A percentile compares a stretch with the other conserved stretches of the same genome.
phyloP scores from a whole-genome alignment of 192 early-diverging fungal genomes.

The Linnemannia zychae region DNA sequence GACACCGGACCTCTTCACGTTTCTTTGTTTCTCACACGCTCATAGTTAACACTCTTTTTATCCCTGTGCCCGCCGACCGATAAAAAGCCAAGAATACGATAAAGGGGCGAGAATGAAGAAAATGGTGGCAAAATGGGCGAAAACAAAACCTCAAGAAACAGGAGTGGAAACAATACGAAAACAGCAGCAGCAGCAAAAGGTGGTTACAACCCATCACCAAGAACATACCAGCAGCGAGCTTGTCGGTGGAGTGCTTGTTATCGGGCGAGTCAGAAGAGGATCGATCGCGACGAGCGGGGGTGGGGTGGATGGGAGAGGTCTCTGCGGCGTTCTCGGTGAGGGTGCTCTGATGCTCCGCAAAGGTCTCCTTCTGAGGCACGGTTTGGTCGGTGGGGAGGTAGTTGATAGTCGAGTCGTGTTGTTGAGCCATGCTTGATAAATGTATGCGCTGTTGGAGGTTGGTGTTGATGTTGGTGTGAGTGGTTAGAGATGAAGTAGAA shows the following conservation, averaged over 20 bases:
- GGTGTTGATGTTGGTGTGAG: not conserved
- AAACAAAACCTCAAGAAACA: not conserved
- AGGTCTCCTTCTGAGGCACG: slow-evolving; percentile 8
- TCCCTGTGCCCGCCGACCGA: not conserved
- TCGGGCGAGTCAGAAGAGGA: slow-evolving; percentile 43
- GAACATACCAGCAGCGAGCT: slow-evolving; percentile 20
- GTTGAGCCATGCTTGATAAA: slow-evolving; percentile 33
- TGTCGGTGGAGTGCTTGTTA: slow-evolving; percentile 26
- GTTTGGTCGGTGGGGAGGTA: slow-evolving; percentile 27
- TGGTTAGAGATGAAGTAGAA: not conserved
- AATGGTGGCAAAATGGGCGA: not conserved
- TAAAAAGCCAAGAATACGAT: not conserved
- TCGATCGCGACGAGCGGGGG: slow-evolving; percentile 42
- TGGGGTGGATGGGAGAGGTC: not conserved
- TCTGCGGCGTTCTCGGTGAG: slow-evolving; percentile 39
- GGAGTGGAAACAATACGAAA: not conserved
- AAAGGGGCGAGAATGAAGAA: not conserved
- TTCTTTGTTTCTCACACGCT: not conserved
- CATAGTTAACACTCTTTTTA: not conserved
- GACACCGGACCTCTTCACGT: not conserved
- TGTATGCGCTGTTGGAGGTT: slow-evolving; percentile 1
- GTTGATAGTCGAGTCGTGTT: slow-evolving; percentile 13
- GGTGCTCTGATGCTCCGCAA: slow-evolving; percentile 33
- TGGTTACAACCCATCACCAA: not conserved
- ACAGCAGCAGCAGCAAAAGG: not conserved